Base-by-base conservation (phyloP, 176 grass and related monocot genomes). In the Oryza glumipatula region DNA sequence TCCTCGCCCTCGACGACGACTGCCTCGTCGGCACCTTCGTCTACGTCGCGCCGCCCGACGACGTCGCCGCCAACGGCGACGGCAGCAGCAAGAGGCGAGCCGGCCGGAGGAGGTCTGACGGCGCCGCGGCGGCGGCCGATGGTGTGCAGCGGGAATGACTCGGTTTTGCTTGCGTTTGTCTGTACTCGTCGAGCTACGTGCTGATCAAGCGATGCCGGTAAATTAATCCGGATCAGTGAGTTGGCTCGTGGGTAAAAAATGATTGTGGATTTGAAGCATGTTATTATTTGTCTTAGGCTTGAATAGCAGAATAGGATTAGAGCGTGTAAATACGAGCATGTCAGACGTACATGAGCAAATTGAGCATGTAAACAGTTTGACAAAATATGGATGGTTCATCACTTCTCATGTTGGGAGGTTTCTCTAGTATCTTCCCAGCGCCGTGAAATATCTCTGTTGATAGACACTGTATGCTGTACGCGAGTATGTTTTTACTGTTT, bases 1-100 rank as follows among this genome's bases (percentile, higher is more conserved):
- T 96, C 58, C 88, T 93, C 38, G 88, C 85, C 7, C 88, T 96
- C 72, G 91, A 91, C 26, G 94, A 91, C 30, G 94, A 89, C 16
- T 74, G 58, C 70, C 65, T 86, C 12, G 68, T 86, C 11, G 81
- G 84, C 2, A 81, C 94, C 0, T 96, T 96, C 80, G 86, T 96
- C 4, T 96, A 93, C 78, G 74, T 90, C 12, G 94, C 75, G 2
- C 86, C 83, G 14, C 77, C 76, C 1, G 33, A 26, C 28, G 28
- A 35, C 33, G 33, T 35, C 33, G 33, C 33, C 33, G 79, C 91
- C 1, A 67, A 76, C 7, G 72, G 24, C 0, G 33, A 24, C 56
- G 51, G 47, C 8, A 13, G 13, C 9, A 58, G 3, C 28, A 76
- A 8, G 21, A 72, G 68, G 60, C 41, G 47, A 17, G 54, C 19